A percentile compares a stretch with the other conserved stretches of the same genome.
Conservation (phyloP, 306 rosid species). For the Lathyrus sativus region DNA sequence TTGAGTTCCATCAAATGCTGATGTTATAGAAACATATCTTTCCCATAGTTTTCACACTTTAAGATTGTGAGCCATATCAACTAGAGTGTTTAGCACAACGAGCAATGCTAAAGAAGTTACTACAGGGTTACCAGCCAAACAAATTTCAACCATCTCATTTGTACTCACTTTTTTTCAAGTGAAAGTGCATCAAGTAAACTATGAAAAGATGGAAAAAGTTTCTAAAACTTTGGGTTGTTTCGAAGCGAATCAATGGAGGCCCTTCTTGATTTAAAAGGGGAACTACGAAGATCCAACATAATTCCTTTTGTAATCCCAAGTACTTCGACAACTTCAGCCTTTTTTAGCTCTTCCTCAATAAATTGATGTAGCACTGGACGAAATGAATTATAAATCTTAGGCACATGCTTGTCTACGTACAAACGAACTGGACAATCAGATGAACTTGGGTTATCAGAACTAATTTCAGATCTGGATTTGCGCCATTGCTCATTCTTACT, state of each 20-base stretch:
- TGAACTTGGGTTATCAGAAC: conserved; percentile 60
- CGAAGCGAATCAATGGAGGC: conserved; percentile 48
- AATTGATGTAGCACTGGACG: conserved; percentile 61
- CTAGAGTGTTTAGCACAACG: conserved; percentile 72
- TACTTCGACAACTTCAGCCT: conserved; percentile 56
- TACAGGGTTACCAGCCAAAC: conserved; percentile 66
- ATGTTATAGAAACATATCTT: conserved; percentile 45
- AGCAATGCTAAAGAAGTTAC: conserved; percentile 76
- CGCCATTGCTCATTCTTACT: conserved; percentile 96
- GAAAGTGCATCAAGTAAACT: conserved; percentile 66
- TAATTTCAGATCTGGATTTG: conserved; percentile 68
- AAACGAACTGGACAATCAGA: conserved; percentile 72
- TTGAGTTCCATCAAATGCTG: too few species aligned
- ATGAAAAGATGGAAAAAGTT: conserved; percentile 62
- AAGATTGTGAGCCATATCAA: conserved; percentile 55
- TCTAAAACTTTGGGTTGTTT: conserved; percentile 44
- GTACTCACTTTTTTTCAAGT: conserved; percentile 49
- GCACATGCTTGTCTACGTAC: conserved; percentile 84
- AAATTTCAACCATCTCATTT: conserved; percentile 66
- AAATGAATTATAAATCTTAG: conserved; percentile 69
- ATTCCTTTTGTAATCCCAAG: conserved; percentile 53
- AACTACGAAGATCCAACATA: conserved; percentile 53
- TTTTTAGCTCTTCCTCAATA: conserved; percentile 53
- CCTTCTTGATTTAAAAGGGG: conserved; percentile 72
- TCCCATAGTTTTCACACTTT: conserved; percentile 53